Base-by-base conservation (phyloP, 2,329 filamentous ascomycete species). In the Diaporthe helianthi region DNA sequence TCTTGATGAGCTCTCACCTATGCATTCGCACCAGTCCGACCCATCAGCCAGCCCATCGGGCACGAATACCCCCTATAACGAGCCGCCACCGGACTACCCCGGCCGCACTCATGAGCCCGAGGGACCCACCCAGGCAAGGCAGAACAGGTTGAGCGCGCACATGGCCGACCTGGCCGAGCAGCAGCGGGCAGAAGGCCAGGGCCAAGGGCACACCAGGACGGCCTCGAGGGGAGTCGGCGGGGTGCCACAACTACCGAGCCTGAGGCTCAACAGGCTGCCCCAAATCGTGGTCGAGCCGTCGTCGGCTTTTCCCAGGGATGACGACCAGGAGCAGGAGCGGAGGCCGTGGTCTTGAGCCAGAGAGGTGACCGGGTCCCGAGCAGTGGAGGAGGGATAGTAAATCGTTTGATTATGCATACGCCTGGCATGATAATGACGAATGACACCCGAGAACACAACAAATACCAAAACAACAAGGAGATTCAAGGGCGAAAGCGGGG, bases 221-320 rank as follows among this genome's bases (percentile, higher is more conserved):
- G 68, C 72, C 17, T 76, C 77, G 15, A 79, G 80, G 47, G 80
- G 80, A 6, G 78, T 80, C 5, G 80, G 80, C 22, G 80, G 79
- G 1, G 74, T 78, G 8, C 84, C 85, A 0, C 85, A 83, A 71
- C 77, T 89, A 58, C 86, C 87, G 2, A 87, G 84, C 73, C 73
- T 89, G 72, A 81, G 82, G 58, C 79, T 89, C 38, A 74, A 77
- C 22, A 76, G 76, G 33, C 76, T 90, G 31, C 88, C 88, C 3
- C 83, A 85, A 72, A 90, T 90, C 74, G 83, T 89, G 31, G 84
- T 89, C 58, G 85, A 89, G 74, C 85, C 85, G n/a, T 85, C 82
- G 29, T 83, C 80, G 49, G 80, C 80, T 6, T 75, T 75, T 61
- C 78, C 80, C 19, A 54, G 72, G 22, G 73, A 76, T 10, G 54